Percentiles rank a stretch among this genome's conserved stretches.
These are phyloP conservation scores for Macroventuria anomochaeta DNA, from an alignment of 2,329 filamentous ascomycete genomes.

Conservation along the genomic window DNA sequence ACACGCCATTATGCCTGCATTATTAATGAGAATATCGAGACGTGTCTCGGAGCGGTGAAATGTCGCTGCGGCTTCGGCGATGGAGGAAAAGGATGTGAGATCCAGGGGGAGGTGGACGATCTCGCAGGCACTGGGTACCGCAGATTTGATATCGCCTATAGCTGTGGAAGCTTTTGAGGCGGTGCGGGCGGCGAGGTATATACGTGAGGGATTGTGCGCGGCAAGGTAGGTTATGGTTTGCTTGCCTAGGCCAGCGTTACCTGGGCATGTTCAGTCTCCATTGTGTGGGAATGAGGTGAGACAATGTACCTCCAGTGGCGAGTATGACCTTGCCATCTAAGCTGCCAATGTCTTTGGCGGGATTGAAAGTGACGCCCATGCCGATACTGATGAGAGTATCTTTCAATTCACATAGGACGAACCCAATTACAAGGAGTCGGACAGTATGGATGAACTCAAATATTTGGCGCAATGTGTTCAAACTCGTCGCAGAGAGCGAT, in stretches of 20 bases:
- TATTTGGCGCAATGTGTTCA: background rate
- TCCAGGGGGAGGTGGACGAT: slow-evolving; percentile 52
- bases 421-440: slow-evolving; percentile 11
- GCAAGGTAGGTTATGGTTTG: slow-evolving; percentile 54
- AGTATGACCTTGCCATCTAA: slow-evolving; percentile 45
- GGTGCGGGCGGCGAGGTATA: slow-evolving; percentile 57
- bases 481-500: background rate
- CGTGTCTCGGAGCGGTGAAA: slow-evolving; percentile 48
- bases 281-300: background rate
- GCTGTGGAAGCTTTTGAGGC: slow-evolving; percentile 51
- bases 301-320: slow-evolving; percentile 43
- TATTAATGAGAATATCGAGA: slow-evolving; percentile 56
- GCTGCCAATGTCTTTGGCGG: slow-evolving; percentile 31
- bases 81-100: slow-evolving; percentile 51
- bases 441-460: slow-evolving; percentile 6
- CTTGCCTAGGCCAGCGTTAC: slow-evolving; percentile 57
- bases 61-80: slow-evolving; percentile 44
- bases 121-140: slow-evolving; percentile 42
- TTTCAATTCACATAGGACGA: slow-evolving; percentile 16
- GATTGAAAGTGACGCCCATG: slow-evolving; percentile 36
- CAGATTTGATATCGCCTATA: slow-evolving; percentile 49
- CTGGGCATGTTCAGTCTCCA: slow-evolving; percentile 25
- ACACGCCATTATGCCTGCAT: slow-evolving; percentile 54
- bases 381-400: slow-evolving; percentile 14
- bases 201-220: slow-evolving; percentile 52